Evolutionary conservation across 2,329 filamentous ascomycete genomes (phyloP), one percentile per base, ranked within the genome.

Genomic region (Xylaria sp.): DNA sequence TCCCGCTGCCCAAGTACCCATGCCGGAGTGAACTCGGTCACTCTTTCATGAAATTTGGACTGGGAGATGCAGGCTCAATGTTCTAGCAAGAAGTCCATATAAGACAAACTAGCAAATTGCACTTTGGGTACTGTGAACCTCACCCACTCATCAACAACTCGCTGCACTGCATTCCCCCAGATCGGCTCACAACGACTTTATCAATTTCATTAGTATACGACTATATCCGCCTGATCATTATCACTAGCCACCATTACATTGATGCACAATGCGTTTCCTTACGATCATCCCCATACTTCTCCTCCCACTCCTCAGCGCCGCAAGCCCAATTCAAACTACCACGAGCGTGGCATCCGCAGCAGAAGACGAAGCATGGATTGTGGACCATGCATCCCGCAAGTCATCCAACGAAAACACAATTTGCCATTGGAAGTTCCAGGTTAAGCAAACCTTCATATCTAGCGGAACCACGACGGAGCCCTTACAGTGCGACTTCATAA

Each of bases 401-500:
- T 62, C 58, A 7, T 39, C n/a, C 3, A 8, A 48, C 6, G n/a
- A 66, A 10, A 58, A 64, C 25, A 62, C 58, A 1, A 3, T 57
- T n/a, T 76, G 75, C 61, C 15, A 46, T 0, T 76, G 74, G 74
- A 28, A 63, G 55, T 58, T 76, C 36, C 28, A 20, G 5, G 49
- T 75, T 31, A 56, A 28, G 15, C 54, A 70, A 46, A 43, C 58
- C 4, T 9, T 13, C 52, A 7, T n/a, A 23, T 23, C 18, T 36
- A 18, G 18, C 41, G 15, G 41, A 13, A 46, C 41, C 41, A n/a
- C 41, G 12, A 54, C 48, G 23, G 46, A 57, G 1, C 20, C 58
- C 25, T 54, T 59, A 20, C 9, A 13, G 13, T 67, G 63, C 58
- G 25, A 56, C 41, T 71, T 74, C 62, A 1, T 46, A 1, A 52